phyloP scores from a whole-genome alignment of 345 rosid genomes.

The Stellera chamaejasme region DNA sequence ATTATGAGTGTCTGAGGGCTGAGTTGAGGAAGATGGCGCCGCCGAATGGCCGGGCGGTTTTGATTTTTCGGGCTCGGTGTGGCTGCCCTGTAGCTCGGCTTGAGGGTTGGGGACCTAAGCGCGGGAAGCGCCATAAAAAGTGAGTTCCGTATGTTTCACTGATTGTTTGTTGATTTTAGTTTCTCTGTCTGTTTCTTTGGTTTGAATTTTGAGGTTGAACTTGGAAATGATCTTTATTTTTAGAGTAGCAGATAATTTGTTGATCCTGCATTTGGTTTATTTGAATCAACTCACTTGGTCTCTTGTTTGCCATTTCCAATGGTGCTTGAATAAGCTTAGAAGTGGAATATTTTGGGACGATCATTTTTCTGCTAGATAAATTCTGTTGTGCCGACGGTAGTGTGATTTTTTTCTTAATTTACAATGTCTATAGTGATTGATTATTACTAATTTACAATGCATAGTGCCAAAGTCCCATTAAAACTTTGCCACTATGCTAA shows the following conservation, averaged over 20 bases:
- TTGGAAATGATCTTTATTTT: background rate
- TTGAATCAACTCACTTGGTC: no score
- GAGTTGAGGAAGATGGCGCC: constrained; percentile 88
- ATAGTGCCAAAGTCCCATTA: no score
- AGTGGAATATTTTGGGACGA: no score
- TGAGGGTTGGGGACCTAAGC: constrained; percentile 69
- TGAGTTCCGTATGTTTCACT: constrained; percentile 21
- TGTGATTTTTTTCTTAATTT: no score
- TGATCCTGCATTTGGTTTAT: background rate
- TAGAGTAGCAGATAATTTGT: background rate
- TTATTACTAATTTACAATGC: no score
- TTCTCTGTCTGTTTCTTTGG: background rate
- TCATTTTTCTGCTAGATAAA: no score
- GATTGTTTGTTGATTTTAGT: background rate
- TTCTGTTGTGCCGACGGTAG: no score
- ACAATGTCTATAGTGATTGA: no score
- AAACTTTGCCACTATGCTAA: no score
- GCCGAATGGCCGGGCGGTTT: constrained; percentile 68
- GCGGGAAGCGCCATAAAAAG: constrained; percentile 71
- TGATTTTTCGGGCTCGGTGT: constrained; percentile 65
- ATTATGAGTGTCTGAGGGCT: constrained; percentile 74
- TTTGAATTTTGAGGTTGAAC: background rate
- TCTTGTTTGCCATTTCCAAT: background rate
- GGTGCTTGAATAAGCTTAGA: no score
- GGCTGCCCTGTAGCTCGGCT: constrained; percentile 85